Base-by-base conservation (phyloP, 345 rosid species). In the Salix udensis region DNA sequence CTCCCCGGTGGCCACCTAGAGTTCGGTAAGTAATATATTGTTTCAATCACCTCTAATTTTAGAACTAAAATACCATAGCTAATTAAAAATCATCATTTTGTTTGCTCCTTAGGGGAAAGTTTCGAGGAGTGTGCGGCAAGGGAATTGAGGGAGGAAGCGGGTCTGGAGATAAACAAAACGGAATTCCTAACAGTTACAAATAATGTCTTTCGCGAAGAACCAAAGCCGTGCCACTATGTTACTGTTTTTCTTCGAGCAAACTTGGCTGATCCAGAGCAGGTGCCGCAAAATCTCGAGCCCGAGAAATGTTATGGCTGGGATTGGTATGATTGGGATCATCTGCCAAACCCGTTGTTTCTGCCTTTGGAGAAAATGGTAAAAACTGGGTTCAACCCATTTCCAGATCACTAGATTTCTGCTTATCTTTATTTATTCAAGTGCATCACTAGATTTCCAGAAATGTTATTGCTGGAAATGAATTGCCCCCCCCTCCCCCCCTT, bases 1-100 rank as follows among this genome's bases (percentile, higher is more conserved):
- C 96, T 93, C 19, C 96, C 98, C 55, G 97, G 98, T 34, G 98
- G 98, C 78, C 91, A 93, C 86, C 98, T 95, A 34, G 97, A 95
- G 83, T 95, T 95, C 77, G 97, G 97, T 94, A 50, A 10, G 83
- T 76, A 71, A 78, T 82, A 36, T 36, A 34, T 1, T 36, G 7
- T 36, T 36, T 36, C 7, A 36, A 36, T 36, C 6, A 36, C 10
- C 58, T 7, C 39, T 4, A 8, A 19, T 10, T 34, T 19, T 50
- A 28, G 6, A 31, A 31, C 3, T 24, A 1, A 24, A 24, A 4
- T 28, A 28, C 46, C 12, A 40, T 44, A 19, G 70, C 46, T 40
- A 23, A 40, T 36, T 65, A 26, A 0, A 40, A 39, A 42, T 7
- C 15, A 31, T 36, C 37, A 75, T 2, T 18, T 26, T 7, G 6